These are phyloP conservation scores for Pyrenula massariospora DNA, from an alignment of 495 filamentous ascomycete species.

Conservation along the genomic window DNA sequence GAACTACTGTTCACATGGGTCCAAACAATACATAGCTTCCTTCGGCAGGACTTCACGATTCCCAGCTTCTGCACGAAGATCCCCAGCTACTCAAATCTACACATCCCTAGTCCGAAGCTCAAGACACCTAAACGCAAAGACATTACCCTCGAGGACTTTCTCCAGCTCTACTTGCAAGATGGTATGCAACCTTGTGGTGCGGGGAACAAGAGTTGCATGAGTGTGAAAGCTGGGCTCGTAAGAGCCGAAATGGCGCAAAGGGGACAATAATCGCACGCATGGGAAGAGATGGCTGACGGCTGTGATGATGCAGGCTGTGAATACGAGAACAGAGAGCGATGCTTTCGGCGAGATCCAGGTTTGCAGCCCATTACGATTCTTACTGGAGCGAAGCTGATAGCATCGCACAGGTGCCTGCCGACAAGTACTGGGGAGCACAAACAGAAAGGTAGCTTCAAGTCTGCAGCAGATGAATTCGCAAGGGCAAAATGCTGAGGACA, in stretches of 20 bases:
- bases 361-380: conserved; percentile 3
- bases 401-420: conserved; percentile 55
- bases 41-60: neutral
- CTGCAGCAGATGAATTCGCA: neutral
- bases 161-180: neutral
- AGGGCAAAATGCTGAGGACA: conserved; percentile 8
- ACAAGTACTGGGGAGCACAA: conserved; percentile 99
- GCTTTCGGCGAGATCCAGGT: conserved; percentile 88
- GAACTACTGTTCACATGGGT: neutral
- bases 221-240: neutral
- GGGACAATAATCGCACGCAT: no score
- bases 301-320: conserved; percentile 28
- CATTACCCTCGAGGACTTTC: neutral
- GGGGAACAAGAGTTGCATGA: neutral
- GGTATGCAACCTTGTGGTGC: neutral
- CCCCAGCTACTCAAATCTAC: neutral
- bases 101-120: neutral
- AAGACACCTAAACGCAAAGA: neutral
- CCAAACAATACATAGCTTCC: neutral
- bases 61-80: neutral
- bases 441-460: conserved; percentile 59
- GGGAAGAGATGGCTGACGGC: no score
- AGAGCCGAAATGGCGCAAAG: no score
- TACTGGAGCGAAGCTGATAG: neutral
- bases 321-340: conserved; percentile 71